A percentile compares a stretch with the other conserved stretches of the same genome.
phyloP scores from a whole-genome alignment of 1,139 yeast species.

The Blastobotrys buckinghamii region DNA sequence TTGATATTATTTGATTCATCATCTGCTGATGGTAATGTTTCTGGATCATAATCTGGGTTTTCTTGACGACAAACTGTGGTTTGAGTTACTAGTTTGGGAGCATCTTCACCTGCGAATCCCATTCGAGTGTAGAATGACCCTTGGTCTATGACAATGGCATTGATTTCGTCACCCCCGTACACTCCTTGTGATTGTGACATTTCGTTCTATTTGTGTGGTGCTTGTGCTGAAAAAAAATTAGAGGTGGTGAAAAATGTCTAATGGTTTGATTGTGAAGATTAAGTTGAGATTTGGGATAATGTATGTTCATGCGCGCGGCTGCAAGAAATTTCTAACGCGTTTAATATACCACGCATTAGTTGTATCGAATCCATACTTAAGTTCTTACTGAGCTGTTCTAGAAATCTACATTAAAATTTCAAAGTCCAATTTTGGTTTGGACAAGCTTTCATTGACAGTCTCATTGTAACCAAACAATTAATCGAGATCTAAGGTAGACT shows the following conservation, averaged over 20 bases:
- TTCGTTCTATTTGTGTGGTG: not conserved
- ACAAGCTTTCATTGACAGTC: too few relatives aligned
- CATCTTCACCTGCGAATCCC: slow-evolving; percentile 94
- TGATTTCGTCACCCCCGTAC: slow-evolving; percentile 76
- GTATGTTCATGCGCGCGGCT: too few relatives aligned
- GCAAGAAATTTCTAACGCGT: too few relatives aligned
- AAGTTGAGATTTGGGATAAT: too few relatives aligned
- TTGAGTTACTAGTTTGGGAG: slow-evolving; percentile 72
- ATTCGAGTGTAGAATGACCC: slow-evolving; percentile 79
- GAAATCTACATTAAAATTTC: too few relatives aligned
- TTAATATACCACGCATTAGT: too few relatives aligned
- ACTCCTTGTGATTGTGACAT: slow-evolving; percentile 25
- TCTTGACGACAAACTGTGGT: slow-evolving; percentile 38
- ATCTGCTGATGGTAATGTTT: slow-evolving; percentile 14
- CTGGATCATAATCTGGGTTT: slow-evolving; percentile 20
- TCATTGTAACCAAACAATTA: too few relatives aligned
- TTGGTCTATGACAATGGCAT: slow-evolving; percentile 87
- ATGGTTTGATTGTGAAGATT: not conserved
- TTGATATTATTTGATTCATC: not conserved
- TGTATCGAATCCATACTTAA: too few relatives aligned
- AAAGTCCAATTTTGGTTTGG: too few relatives aligned
- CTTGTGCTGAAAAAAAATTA: not conserved
- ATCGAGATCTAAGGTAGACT: too few relatives aligned
- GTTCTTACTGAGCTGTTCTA: too few relatives aligned
- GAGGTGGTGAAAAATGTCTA: not conserved